A percentile compares a stretch with the other conserved stretches of the same genome.
Conservation (phyloP, 768 basidiomycete genomes). For the Hypholoma sublateritium region DNA sequence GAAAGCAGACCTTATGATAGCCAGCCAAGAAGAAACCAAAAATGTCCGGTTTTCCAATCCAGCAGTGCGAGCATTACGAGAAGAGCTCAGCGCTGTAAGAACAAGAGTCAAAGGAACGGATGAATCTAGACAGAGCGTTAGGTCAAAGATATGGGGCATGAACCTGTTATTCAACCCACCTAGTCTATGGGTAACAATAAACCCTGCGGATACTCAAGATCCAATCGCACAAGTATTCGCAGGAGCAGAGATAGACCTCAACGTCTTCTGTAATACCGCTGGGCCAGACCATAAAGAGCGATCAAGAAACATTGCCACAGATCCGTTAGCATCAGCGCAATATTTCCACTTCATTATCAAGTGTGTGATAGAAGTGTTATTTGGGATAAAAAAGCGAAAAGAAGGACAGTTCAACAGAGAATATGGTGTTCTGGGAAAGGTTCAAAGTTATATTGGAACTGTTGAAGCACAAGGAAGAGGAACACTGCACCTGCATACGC, state of each 20-base stretch:
- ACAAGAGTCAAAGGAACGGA: constrained; percentile 31
- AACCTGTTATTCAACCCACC: constrained; percentile 28
- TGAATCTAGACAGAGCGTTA: constrained; percentile 22
- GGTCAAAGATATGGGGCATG: constrained; percentile 37
- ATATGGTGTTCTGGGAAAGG: constrained; percentile 32
- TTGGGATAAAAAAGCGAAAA: constrained; percentile 26
- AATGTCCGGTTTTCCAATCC: constrained; percentile 22
- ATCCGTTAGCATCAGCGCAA: constrained; percentile 9
- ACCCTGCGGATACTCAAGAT: constrained; percentile 38
- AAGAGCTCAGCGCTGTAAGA: constrained; percentile 24
- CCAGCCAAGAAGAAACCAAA: constrained; percentile 32
- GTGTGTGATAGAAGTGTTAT: constrained; percentile 27
- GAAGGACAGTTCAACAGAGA: constrained; percentile 4
- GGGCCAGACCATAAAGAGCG: constrained; percentile 5
- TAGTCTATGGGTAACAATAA: constrained; percentile 43
- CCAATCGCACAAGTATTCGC: constrained; percentile 45
- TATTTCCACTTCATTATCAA: constrained; percentile 22
- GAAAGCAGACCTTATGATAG: constrained; percentile 27
- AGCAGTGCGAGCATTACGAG: constrained; percentile 20
- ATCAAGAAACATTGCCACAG: constrained; percentile 6
- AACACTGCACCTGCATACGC: constrained; percentile 38
- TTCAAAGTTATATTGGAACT: constrained; percentile 32
- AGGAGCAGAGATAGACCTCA: constrained; percentile 42
- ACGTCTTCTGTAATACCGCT: constrained; percentile 25
- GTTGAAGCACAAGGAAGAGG: constrained; percentile 44